Percentiles rank a stretch among this genome's conserved stretches.
phyloP scores from a whole-genome alignment of 257 asterid species.

The Anisodus acutangulus region DNA sequence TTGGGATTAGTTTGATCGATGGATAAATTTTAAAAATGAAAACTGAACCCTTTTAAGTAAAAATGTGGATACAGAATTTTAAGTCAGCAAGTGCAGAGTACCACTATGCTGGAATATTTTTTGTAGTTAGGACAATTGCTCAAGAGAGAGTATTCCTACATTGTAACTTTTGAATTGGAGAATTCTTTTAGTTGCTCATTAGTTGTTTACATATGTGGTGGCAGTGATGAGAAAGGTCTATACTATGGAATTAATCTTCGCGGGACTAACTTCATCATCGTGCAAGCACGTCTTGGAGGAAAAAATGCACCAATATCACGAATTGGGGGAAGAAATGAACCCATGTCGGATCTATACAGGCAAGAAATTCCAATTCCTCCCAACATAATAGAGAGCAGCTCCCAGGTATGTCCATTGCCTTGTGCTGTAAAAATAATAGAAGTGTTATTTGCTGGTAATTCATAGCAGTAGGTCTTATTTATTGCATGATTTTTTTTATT shows the following conservation, averaged over 20 bases:
- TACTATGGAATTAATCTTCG: slow-evolving; percentile 73
- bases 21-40: background rate
- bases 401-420: slow-evolving; percentile 45
- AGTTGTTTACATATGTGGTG: background rate
- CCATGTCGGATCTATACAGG: slow-evolving; percentile 51
- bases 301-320: slow-evolving; percentile 44
- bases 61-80: no score
- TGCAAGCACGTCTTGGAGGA: slow-evolving; percentile 65
- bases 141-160: background rate
- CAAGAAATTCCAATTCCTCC: slow-evolving; percentile 59
- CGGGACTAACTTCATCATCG: slow-evolving; percentile 55
- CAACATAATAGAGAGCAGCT: slow-evolving; percentile 40
- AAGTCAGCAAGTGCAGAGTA: no score
- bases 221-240: slow-evolving; percentile 68
- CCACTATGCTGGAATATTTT: no score
- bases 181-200: background rate
- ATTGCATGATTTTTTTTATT: background rate
- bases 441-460: background rate
- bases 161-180: background rate
- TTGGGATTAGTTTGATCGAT: background rate
- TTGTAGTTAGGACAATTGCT: no score
- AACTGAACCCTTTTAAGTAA: background rate
- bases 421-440: no score
- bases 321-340: slow-evolving; percentile 66
- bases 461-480: background rate